Percentiles rank a stretch among this genome's conserved stretches.
phyloP scores from a whole-genome alignment of 192 early-diverging fungal genomes.

The Coemansia umbellata region DNA sequence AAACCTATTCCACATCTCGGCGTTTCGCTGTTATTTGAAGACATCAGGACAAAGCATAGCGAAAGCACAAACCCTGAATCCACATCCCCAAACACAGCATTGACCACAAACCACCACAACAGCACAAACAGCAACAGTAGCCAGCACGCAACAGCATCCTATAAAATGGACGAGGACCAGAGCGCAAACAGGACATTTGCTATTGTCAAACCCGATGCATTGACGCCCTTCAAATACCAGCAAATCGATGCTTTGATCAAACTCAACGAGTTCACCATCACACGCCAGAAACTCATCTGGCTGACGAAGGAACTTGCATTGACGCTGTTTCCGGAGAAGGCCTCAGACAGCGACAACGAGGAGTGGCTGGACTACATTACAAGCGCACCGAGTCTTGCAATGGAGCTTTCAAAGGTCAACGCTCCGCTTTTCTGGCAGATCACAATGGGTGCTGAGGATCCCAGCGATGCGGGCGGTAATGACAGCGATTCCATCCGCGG shows the following conservation, averaged over 20 bases:
- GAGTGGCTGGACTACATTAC: slow-evolving; percentile 52
- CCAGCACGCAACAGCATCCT: too few species aligned
- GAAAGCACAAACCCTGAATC: background rate
- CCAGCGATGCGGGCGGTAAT: slow-evolving; percentile 24
- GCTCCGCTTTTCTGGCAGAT: slow-evolving; percentile 52
- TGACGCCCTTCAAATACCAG: slow-evolving; percentile 52
- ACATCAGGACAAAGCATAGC: slow-evolving; percentile 14
- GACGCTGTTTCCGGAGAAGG: slow-evolving; percentile 43
- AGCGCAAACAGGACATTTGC: slow-evolving; percentile 52
- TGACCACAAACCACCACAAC: background rate
- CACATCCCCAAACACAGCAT: background rate
- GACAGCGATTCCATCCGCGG: slow-evolving; percentile 53
- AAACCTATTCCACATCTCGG: slow-evolving; percentile 31
- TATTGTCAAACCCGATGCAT: slow-evolving; percentile 58
- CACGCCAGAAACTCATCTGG: slow-evolving; percentile 53
- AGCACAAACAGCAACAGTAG: slow-evolving; percentile 6
- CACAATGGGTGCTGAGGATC: slow-evolving; percentile 54
- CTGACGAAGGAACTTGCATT: slow-evolving; percentile 40
- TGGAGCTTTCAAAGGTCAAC: slow-evolving; percentile 54
- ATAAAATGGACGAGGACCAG: slow-evolving; percentile 23
- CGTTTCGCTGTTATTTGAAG: slow-evolving; percentile 43
- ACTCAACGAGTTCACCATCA: slow-evolving; percentile 53
- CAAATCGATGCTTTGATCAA: slow-evolving; percentile 52
- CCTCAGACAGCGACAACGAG: slow-evolving; percentile 32
- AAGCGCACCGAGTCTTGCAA: slow-evolving; percentile 51